phyloP scores from a whole-genome alignment of 2,329 filamentous ascomycete genomes.

The Albophoma yamanashiensis region DNA sequence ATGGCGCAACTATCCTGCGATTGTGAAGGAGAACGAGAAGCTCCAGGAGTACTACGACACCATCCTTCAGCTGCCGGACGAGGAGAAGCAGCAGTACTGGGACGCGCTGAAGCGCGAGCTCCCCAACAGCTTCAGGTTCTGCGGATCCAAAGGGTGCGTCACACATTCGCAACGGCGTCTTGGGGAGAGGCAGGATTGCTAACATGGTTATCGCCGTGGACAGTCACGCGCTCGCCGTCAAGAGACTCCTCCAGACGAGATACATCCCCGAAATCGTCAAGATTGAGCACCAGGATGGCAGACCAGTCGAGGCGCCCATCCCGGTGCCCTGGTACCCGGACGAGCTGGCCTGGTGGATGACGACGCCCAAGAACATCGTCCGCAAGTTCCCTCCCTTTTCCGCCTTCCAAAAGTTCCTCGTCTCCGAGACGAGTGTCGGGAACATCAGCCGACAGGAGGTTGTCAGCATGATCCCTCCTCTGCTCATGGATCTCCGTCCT shows the following conservation, averaged over 20 bases:
- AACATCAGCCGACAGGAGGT: slow-evolving; percentile 97
- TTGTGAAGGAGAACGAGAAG: slow-evolving; percentile 71
- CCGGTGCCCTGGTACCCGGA: slow-evolving; percentile 90
- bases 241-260: slow-evolving; percentile 74
- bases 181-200: not conserved
- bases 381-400: slow-evolving; percentile 90
- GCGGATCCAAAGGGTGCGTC: slow-evolving; percentile 76
- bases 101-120: slow-evolving; percentile 69
- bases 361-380: slow-evolving; percentile 90
- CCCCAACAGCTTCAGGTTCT: slow-evolving; percentile 96
- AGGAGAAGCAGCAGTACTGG: slow-evolving; percentile 79
- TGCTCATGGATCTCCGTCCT: slow-evolving; percentile 82
- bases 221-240: slow-evolving; percentile 85
- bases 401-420: slow-evolving; percentile 93
- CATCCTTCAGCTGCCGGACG: slow-evolving; percentile 63
- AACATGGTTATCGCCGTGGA: slow-evolving; percentile 6
- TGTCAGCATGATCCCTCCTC: slow-evolving; percentile 96
- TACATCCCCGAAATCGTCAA: slow-evolving; percentile 86
- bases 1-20: slow-evolving; percentile 25
- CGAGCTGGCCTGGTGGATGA: slow-evolving; percentile 94
- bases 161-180: not conserved
- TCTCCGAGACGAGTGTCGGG: slow-evolving; percentile 91
- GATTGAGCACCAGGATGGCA: slow-evolving; percentile 73
- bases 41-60: slow-evolving; percentile 82
- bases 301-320: slow-evolving; percentile 69